A percentile compares a stretch with the other conserved stretches of the same genome.
phyloP scores from a whole-genome alignment of 2,329 filamentous ascomycete species.

The Colletotrichum melonis region DNA sequence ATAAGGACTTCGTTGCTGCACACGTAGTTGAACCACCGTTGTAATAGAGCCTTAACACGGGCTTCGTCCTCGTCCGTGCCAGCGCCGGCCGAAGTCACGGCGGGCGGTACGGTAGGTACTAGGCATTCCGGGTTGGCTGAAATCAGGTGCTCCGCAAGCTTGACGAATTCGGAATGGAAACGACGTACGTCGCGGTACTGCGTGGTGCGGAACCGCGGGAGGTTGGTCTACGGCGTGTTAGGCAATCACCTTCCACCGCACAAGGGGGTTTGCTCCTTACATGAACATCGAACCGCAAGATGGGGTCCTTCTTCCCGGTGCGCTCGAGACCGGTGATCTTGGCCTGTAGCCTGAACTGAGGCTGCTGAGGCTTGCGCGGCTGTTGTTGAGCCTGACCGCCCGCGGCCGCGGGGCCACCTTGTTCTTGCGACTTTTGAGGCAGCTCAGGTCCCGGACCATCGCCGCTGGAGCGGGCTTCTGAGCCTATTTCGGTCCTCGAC shows the following conservation, averaged over 20 bases:
- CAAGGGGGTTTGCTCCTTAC: slow-evolving; percentile 63
- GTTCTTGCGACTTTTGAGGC: slow-evolving; percentile 40
- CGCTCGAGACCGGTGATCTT: slow-evolving; percentile 96
- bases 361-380: slow-evolving; percentile 69
- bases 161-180: slow-evolving; percentile 94
- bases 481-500: slow-evolving; percentile 42
- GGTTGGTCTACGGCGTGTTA: slow-evolving; percentile 78
- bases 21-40: slow-evolving; percentile 95
- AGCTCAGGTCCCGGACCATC: slow-evolving; percentile 37
- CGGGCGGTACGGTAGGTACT: slow-evolving; percentile 93
- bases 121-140: slow-evolving; percentile 97
- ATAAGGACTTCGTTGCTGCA: slow-evolving; percentile 93
- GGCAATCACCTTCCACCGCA: neutral
- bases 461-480: slow-evolving; percentile 32
- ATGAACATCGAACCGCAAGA: slow-evolving; percentile 95
- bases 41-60: slow-evolving; percentile 88
- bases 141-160: slow-evolving; percentile 95
- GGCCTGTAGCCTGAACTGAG: slow-evolving; percentile 87
- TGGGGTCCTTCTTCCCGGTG: slow-evolving; percentile 94
- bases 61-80: slow-evolving; percentile 96
- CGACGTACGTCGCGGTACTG: slow-evolving; percentile 98
- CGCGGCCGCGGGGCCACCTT: slow-evolving; percentile 38
- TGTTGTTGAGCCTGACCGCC: slow-evolving; percentile 47
- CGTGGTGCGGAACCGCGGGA: slow-evolving; percentile 97
- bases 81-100: slow-evolving; percentile 92